These are phyloP conservation scores for Paramecium pentaurelia DNA, from an alignment of 73 alveolate species.

Conservation along the genomic window DNA sequence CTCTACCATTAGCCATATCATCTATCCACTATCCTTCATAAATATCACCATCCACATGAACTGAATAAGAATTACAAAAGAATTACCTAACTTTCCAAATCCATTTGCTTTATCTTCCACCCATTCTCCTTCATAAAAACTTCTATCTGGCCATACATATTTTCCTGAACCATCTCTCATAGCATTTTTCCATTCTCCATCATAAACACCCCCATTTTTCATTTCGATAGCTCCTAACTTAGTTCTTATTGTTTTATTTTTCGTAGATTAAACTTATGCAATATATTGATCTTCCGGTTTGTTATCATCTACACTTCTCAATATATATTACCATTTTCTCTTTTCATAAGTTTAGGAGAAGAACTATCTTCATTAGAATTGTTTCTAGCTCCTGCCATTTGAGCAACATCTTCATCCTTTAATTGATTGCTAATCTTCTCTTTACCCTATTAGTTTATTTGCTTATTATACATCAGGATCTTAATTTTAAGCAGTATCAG, in stretches of 20 bases:
- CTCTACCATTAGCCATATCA: constrained; percentile 75
- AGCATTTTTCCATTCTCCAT: constrained; percentile 73
- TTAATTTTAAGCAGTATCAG: not conserved
- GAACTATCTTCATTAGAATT: not conserved
- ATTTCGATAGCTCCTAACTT: constrained; percentile 34
- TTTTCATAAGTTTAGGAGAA: not conserved
- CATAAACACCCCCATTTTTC: constrained; percentile 74
- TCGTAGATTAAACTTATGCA: constrained; percentile 21
- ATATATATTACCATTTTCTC: constrained; percentile 20
- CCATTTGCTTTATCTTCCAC: constrained; percentile 89
- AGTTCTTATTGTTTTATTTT: constrained; percentile 32
- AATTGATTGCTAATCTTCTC: not conserved
- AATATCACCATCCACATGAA: constrained; percentile 77
- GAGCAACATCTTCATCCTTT: constrained; percentile 36
- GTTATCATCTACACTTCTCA: constrained; percentile 12
- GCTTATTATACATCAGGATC: not conserved
- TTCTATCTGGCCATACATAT: constrained; percentile 70
- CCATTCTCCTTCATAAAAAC: constrained; percentile 84
- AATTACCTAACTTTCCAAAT: constrained; percentile 71
- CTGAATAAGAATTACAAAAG: not conserved
- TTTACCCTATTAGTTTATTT: not conserved
- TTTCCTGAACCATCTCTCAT: constrained; percentile 72
- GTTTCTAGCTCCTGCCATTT: not conserved
- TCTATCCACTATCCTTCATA: constrained; percentile 78
- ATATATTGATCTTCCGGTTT: constrained; percentile 24